A percentile compares a stretch with the other conserved stretches of the same genome.
These are phyloP conservation scores for Boehmeria nivea DNA, from an alignment of 306 rosid genomes.

Conservation along the genomic window DNA sequence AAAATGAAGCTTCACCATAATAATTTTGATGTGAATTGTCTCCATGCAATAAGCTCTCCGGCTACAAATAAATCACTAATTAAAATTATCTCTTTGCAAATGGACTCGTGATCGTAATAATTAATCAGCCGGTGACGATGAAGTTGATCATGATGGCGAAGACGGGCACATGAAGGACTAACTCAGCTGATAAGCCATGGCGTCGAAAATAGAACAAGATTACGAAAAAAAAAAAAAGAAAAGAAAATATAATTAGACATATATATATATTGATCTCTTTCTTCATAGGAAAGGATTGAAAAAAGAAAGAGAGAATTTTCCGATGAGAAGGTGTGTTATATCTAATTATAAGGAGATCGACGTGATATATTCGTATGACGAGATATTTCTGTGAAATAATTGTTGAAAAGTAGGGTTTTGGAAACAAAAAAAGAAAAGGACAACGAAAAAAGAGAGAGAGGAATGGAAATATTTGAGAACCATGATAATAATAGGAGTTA, in stretches of 20 bases:
- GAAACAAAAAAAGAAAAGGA: neutral
- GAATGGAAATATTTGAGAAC: too few relatives aligned
- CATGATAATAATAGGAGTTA: conserved; percentile 57
- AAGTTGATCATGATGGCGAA: conserved; percentile 88
- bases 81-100: too few relatives aligned
- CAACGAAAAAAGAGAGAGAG: neutral
- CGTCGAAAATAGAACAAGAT: too few relatives aligned
- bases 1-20: conserved; percentile 12
- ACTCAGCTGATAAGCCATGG: conserved; percentile 51
- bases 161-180: conserved; percentile 97
- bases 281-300: too few relatives aligned
- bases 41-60: conserved; percentile 4
- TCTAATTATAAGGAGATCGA: too few relatives aligned
- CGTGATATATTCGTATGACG: too few relatives aligned
- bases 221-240: too few relatives aligned
- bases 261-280: too few relatives aligned
- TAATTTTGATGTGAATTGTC: conserved; percentile 14
- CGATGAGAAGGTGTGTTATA: too few relatives aligned
- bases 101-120: neutral
- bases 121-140: conserved; percentile 30
- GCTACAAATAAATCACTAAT: neutral
- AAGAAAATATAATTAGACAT: too few relatives aligned
- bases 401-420: neutral
- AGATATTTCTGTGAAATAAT: too few relatives aligned
- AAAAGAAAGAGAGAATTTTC: too few relatives aligned